Evolutionary conservation across 164 flowering plant genomes (phyloP), one percentile per base, ranked within the genome.

Genomic region (Aristolochia contorta): DNA sequence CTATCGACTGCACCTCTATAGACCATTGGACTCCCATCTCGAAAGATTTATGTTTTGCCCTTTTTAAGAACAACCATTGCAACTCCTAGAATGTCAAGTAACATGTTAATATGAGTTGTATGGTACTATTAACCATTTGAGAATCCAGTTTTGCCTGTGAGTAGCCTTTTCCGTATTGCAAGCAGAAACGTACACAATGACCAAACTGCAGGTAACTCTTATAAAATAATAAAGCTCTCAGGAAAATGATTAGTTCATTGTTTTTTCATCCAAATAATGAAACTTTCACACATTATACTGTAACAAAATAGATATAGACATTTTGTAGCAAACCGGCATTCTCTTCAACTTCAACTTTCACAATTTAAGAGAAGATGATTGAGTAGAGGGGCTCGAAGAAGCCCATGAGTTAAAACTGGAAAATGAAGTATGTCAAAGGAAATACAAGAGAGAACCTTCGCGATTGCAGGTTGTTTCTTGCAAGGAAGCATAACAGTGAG

Each of bases 1-100:
- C 96, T 82, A 72, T 93, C 97, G 52, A 93, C 90, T 27, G 98
- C 98, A 54, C 98, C 97, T 68, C 94, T 93, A 56, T 93, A 93
- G 25, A 93, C 94, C 97, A 93, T 93, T 27, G 98, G 97, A 65
- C 90, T 88, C 57, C 97, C 98, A 79, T 90, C 83, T 65, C 72
- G 84, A 59, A 93, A 93, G 25, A 93, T 78, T 50, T 84, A 90
- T 14, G 90, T 81, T 72, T 93, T 93, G 48, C 98, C 98, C 78
- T 88, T 89, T 60, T 93, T 93, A 51, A 93, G 74, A 15, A 93
- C 89, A 65, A 93, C 97, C 75, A 82, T 93, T 21, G 96, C 89
- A 71, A 90, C 60, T 60, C 94, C 97, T 92, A 22, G 14, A 27
- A 53, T 7, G 13, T 16, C 13, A 61, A 55, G 54, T 56, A 67